Percentiles rank a stretch among this genome's conserved stretches.
These are phyloP conservation scores for Botrytis porri DNA, from an alignment of 2,329 filamentous ascomycete genomes.

Conservation along the genomic window DNA sequence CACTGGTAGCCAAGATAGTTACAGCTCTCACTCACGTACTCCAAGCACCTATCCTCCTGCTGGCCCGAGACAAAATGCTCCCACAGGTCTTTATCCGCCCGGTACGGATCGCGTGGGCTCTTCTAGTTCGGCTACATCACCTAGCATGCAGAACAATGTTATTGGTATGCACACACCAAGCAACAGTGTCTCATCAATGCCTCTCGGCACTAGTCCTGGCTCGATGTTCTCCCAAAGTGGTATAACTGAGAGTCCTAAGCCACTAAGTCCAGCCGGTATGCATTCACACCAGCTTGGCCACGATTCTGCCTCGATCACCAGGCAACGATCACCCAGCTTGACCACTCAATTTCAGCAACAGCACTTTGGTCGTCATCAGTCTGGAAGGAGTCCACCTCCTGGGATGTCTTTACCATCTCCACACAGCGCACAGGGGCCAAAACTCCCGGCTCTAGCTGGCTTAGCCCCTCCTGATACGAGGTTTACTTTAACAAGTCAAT, in stretches of 20 bases:
- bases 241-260: conserved; percentile 86
- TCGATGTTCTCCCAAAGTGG: conserved; percentile 65
- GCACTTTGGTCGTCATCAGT: conserved; percentile 55
- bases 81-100: conserved; percentile 59
- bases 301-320: conserved; percentile 49
- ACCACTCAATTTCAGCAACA: conserved; percentile 64
- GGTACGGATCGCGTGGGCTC: conserved; percentile 51
- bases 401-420: conserved; percentile 36
- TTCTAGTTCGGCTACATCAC: conserved; percentile 54
- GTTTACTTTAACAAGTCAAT: conserved; percentile 36
- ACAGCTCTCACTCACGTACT: conserved; percentile 60
- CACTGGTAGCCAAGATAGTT: conserved; percentile 36
- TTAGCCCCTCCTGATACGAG: conserved; percentile 38
- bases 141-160: conserved; percentile 43
- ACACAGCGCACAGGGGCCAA: conserved; percentile 33
- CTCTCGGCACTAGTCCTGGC: conserved; percentile 44
- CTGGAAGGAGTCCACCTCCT: conserved; percentile 51
- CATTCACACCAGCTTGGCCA: conserved; percentile 51
- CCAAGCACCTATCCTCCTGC: conserved; percentile 76
- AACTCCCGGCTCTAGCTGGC: conserved; percentile 37
- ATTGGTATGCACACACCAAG: conserved; percentile 47
- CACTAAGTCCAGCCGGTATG: conserved; percentile 62
- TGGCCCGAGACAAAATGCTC: conserved; percentile 49
- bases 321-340: conserved; percentile 64
- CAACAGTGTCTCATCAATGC: conserved; percentile 50